Percentiles rank a stretch among this genome's conserved stretches.
These are phyloP conservation scores for Heritiera littoralis DNA, from an alignment of 345 rosid genomes.

Conservation along the genomic window DNA sequence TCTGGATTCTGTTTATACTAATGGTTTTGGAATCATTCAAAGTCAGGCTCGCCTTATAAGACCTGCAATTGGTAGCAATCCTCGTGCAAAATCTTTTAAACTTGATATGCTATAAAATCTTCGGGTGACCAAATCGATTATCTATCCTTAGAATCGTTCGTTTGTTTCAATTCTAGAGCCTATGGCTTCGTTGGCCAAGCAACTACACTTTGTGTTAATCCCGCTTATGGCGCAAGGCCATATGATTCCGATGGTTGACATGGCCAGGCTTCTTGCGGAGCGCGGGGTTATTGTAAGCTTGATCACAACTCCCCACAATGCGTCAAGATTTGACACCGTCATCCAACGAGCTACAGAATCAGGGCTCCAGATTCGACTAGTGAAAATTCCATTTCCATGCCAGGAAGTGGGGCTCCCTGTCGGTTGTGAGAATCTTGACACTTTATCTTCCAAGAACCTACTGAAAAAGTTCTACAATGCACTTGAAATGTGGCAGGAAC, in stretches of 20 bases:
- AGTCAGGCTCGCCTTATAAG: background rate
- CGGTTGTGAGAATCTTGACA: slow-evolving; percentile 78
- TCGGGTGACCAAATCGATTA: background rate
- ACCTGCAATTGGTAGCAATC: background rate
- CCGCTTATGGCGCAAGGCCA: slow-evolving; percentile 89
- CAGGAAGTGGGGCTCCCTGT: slow-evolving; percentile 65
- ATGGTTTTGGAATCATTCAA: background rate
- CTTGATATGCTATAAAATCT: background rate
- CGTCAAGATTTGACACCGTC: slow-evolving; percentile 46
- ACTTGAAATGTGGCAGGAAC: slow-evolving; percentile 50
- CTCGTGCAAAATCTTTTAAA: background rate
- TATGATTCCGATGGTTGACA: slow-evolving; percentile 76
- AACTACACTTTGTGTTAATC: slow-evolving; percentile 64
- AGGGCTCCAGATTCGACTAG: slow-evolving; percentile 39
- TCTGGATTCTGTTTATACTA: background rate
- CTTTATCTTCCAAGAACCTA: slow-evolving; percentile 52
- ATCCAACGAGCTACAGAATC: slow-evolving; percentile 38
- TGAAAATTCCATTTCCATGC: slow-evolving; percentile 53
- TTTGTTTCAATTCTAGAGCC: background rate
- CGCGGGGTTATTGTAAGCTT: slow-evolving; percentile 56
- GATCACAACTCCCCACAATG: slow-evolving; percentile 70
- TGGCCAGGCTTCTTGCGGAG: slow-evolving; percentile 56
- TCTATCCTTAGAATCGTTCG: background rate
- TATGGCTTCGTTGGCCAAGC: slow-evolving; percentile 32
- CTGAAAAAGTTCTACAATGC: slow-evolving; percentile 56